Percentiles rank a stretch among this genome's conserved stretches.
phyloP scores from a whole-genome alignment of 2,329 filamentous ascomycete genomes.

The Phaeophleospora eucalypticola region DNA sequence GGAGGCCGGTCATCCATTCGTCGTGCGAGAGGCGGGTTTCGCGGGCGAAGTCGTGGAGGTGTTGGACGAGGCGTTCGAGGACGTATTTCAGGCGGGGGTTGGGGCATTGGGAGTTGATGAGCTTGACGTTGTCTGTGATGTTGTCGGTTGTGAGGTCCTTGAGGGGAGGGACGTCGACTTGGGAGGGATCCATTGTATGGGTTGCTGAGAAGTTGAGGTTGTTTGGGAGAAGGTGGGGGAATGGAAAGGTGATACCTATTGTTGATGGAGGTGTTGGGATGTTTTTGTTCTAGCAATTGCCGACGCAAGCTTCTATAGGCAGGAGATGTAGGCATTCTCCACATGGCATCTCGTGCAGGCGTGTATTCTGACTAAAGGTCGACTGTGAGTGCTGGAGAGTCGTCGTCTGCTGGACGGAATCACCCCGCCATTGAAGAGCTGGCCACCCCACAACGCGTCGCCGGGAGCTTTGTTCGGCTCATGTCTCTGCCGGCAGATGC shows the following conservation, averaged over 20 bases:
- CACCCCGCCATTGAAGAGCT: conserved; percentile 11
- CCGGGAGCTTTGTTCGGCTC: conserved; percentile 13
- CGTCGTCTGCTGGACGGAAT: conserved; percentile 15
- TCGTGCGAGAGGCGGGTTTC: conserved; percentile 71
- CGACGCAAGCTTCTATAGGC: too few relatives aligned
- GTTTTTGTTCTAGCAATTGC: too few relatives aligned
- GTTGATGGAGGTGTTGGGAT: too few relatives aligned
- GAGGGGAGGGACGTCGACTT: conserved; percentile 49
- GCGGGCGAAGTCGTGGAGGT: conserved; percentile 77
- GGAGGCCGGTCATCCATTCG: conserved; percentile 73
- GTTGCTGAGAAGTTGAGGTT: background rate
- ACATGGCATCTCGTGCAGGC: too few relatives aligned
- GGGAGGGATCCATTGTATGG: conserved; percentile 40
- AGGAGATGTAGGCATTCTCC: too few relatives aligned
- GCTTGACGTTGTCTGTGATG: conserved; percentile 71
- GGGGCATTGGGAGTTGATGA: conserved; percentile 67
- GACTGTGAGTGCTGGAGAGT: too few relatives aligned
- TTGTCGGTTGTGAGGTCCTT: conserved; percentile 74
- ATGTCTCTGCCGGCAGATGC: too few relatives aligned
- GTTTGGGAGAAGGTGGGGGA: background rate
- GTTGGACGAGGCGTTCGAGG: conserved; percentile 67
- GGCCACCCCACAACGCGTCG: conserved; percentile 6
- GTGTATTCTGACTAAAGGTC: too few relatives aligned
- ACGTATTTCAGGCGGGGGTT: conserved; percentile 67
- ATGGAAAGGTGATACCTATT: background rate